Percentiles rank a stretch among this genome's conserved stretches.
phyloP scores from a whole-genome alignment of 768 basidiomycete species.

The Kwoniella sp. region DNA sequence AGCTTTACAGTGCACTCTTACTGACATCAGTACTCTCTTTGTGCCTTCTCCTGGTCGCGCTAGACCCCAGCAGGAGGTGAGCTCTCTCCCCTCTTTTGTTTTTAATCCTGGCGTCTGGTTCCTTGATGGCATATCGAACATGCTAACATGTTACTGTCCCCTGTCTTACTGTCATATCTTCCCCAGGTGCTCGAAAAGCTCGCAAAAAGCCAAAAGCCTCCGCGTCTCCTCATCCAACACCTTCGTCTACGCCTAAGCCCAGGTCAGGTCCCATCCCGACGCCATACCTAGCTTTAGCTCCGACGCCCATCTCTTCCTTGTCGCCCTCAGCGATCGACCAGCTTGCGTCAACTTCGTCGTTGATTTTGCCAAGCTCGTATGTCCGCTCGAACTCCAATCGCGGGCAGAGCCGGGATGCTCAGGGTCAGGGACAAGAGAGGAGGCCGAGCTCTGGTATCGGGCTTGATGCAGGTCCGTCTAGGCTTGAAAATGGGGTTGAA shows the following conservation, averaged over 20 bases:
- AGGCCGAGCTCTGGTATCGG: neutral
- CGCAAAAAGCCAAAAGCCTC: conserved; percentile 40
- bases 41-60: neutral
- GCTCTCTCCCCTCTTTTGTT: too few relatives aligned
- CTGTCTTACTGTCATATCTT: too few relatives aligned
- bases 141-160: too few relatives aligned
- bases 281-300: conserved; percentile 51
- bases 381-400: conserved; percentile 20
- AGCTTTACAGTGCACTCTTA: too few relatives aligned
- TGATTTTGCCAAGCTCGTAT: conserved; percentile 47
- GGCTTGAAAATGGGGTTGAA: neutral
- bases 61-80: conserved; percentile 22
- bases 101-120: too few relatives aligned
- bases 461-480: conserved; percentile 2
- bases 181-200: conserved; percentile 24
- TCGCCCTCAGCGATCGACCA: conserved; percentile 29
- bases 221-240: neutral
- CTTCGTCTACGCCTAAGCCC: conserved; percentile 8
- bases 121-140: neutral
- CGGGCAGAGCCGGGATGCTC: neutral
- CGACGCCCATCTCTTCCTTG: conserved; percentile 39
- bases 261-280: conserved; percentile 33
- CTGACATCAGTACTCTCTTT: too few relatives aligned
- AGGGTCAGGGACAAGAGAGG: neutral
- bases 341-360: conserved; percentile 19